Evolutionary conservation across 78 protist genomes (phyloP).

Genomic region (Dictyostelium intermedium): DNA sequence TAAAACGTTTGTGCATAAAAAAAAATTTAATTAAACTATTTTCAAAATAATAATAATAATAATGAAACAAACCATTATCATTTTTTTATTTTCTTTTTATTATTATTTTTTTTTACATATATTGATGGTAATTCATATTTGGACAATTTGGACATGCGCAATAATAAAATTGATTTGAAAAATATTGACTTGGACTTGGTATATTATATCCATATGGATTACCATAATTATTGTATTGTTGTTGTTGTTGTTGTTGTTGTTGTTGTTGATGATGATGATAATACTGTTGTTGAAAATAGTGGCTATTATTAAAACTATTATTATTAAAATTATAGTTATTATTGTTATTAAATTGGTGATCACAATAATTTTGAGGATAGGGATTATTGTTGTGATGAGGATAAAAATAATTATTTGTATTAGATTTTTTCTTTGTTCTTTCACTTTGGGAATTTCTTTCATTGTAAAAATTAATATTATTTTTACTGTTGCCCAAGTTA

Average conservation of each 20-base stretch:
- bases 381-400: neutral
- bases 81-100: too few species aligned
- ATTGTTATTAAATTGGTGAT: neutral
- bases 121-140: neutral
- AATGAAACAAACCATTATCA: too few species aligned
- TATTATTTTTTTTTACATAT: neutral
- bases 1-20: too few species aligned
- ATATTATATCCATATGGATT: neutral
- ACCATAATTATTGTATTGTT: neutral
- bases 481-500: neutral
- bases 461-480: neutral
- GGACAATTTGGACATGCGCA: constrained; percentile 53
- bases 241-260: neutral
- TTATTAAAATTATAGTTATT: neutral
- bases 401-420: neutral
- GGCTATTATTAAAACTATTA: neutral
- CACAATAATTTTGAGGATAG: neutral
- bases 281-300: neutral
- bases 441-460: neutral
- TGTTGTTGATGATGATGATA: neutral
- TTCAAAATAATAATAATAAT: too few species aligned
- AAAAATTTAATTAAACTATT: too few species aligned
- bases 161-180: neutral
- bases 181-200: neutral
- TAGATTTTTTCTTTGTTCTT: neutral